These are phyloP conservation scores for Macrolepiota dolichaula DNA, from an alignment of 768 basidiomycete species.

Conservation along the genomic window DNA sequence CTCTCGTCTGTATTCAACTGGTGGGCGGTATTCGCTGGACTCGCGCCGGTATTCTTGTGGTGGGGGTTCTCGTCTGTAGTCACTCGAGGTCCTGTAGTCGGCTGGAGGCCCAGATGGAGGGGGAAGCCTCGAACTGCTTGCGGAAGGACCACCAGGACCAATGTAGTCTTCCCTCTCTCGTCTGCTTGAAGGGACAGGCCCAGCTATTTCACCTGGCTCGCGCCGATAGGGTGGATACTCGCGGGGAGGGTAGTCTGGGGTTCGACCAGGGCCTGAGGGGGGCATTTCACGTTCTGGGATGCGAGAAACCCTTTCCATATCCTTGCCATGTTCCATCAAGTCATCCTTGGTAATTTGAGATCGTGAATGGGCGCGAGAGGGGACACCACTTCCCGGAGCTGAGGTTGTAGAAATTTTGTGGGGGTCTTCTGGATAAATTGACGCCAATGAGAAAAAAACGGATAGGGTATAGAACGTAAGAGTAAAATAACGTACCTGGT, in stretches of 20 bases:
- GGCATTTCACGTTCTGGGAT: constrained; percentile 9
- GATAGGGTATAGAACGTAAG: not conserved
- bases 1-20: not conserved
- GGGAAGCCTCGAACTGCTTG: constrained; percentile 1
- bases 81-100: constrained; percentile 3
- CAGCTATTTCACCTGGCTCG: constrained; percentile 10
- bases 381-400: constrained; percentile 8
- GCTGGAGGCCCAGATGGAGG: not conserved
- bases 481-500: not conserved
- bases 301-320: constrained; percentile 3
- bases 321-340: constrained; percentile 3
- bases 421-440: not conserved
- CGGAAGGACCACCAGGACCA: not conserved
- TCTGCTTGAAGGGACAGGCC: not conserved
- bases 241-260: constrained; percentile 4
- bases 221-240: constrained; percentile 9
- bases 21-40: not conserved
- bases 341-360: constrained; percentile 8
- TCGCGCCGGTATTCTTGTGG: not conserved
- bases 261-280: constrained; percentile 3
- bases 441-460: not conserved
- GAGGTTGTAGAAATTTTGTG: constrained; percentile 12
- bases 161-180: constrained; percentile 9
- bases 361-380: constrained; percentile 10
- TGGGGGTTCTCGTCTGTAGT: not conserved